Evolutionary conservation across 805 yeast genomes (phyloP), one percentile per base, ranked within the genome.

Genomic region (Candida golubevii): DNA sequence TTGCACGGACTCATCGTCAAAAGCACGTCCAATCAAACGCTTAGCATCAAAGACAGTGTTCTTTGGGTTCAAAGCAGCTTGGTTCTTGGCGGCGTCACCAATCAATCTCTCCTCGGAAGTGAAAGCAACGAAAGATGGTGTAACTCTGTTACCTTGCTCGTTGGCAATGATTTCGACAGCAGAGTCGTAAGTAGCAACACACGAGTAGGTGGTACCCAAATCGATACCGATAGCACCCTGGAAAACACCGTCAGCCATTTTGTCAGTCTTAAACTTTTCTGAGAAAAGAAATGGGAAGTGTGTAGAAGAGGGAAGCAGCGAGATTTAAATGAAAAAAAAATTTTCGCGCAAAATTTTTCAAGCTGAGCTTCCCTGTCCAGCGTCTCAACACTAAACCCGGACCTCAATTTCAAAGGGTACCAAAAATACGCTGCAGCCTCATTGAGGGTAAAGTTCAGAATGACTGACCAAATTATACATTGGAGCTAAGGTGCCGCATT

Each of bases 21-120:
- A 78, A 67, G 72, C 80, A 77, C 80, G 79, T 71, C 83, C 84
- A 69, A 71, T 71, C 61, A 71, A 71, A 66, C 76, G 72, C 66
- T 71, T 71, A 54, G 76, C 76, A 57, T 71, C 76, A 65, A 71
- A 71, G 54, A 71, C 74, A 50, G 76, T 71, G 67, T 71, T 71
- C 61, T 60, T 67, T 62, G 76, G 76, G 71, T 71, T 71, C 61
- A 71, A 66, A 55, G 76, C 76, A 54, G 76, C 76, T 60, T 71
- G 76, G 62, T 71, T 71, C 66, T 71, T 71, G 53, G 76, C 76
- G 53, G 76, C 75, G 59, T 71, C 76, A 69, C 76, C 76, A 59
- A 71, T 71, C 63, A 71, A 71, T 68, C 76, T 68, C 68, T 71
- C 76, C 64, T 69, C 74, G 57, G 62, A 60, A 54, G 66, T 71